Base-by-base conservation (phyloP, 1,139 yeast species). In the Candida sp. region DNA sequence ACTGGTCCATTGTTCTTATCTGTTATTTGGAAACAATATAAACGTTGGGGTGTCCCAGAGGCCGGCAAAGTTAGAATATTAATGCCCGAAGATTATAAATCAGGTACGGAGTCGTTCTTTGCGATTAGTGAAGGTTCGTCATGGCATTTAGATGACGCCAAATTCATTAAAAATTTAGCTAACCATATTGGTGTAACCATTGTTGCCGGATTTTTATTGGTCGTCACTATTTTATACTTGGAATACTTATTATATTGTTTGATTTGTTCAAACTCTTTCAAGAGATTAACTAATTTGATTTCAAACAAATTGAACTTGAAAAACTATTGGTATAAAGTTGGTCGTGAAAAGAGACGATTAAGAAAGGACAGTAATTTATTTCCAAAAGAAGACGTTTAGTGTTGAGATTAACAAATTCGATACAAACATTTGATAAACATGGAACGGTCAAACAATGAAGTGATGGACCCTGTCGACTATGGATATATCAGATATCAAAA, bases 1-100 rank as follows among this genome's bases (percentile, higher is more conserved):
- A 91, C 98, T 1, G 98, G 98, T 4, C 97, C 98, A 0, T 68
- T 90, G 47, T 89, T 88, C 59, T 72, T 90, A 39, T 84, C 95
- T 11, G 91, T 88, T 38, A 75, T 90, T 53, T 87, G 96, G 93
- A 85, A 87, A 63, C 89, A 84, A 55, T 90, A 87, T 65, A 85
- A 84, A 63, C 75, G 96, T 52, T 85, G 89, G 87, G 82, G 84
- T 4, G 77, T 81, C 21, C 81, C 87, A 1, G 82, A 77, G 42
- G 75, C 79, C 7, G 86, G 79, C 4, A 75, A 70, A 36, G 82
- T 87, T n/a, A 68, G 85, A 46, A 78, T 87, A 40, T 66, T 87
- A 52, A 77, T 83, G 66, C 93, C 95, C 4, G 74, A 75, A 41
- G 88, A 85, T 57, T 85, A 85, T 66, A 84, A 84, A 57, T 70